Conservation (phyloP, 441 rosid species). For the Adansonia grandidieri region DNA sequence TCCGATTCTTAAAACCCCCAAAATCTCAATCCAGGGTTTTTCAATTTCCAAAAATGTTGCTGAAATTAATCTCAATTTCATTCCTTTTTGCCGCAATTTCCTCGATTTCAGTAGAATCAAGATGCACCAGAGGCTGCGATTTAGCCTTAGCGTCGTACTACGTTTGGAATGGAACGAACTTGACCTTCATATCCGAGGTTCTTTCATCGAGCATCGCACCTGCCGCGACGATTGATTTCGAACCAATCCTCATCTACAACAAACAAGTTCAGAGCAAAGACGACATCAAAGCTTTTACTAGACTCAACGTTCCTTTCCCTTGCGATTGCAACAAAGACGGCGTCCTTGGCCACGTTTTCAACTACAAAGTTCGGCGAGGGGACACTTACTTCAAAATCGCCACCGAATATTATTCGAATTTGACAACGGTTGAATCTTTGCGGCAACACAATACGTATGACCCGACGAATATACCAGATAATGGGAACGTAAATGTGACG, state of each 20-base stretch:
- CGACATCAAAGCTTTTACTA: background rate
- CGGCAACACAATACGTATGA: slow-evolving; percentile 36
- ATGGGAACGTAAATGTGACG: slow-evolving; percentile 29
- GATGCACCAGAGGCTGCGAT: too few relatives aligned
- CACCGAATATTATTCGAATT: slow-evolving; percentile 35
- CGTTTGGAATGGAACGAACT: slow-evolving; percentile 35
- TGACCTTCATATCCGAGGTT: slow-evolving; percentile 44
- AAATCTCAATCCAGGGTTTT: background rate
- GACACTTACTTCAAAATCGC: slow-evolving; percentile 48
- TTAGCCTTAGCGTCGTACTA: slow-evolving; percentile 10
- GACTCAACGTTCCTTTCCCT: slow-evolving; percentile 64
- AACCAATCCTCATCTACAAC: slow-evolving; percentile 44
- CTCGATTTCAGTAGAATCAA: background rate
- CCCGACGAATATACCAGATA: slow-evolving; percentile 41
- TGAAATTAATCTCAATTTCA: background rate
- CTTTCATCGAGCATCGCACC: slow-evolving; percentile 34
- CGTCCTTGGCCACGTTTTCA: slow-evolving; percentile 50
- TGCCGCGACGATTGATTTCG: slow-evolving; percentile 26
- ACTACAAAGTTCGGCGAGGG: slow-evolving; percentile 23
- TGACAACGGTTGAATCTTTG: slow-evolving; percentile 48
- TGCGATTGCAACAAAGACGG: slow-evolving; percentile 52
- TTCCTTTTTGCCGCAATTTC: slow-evolving; percentile 28
- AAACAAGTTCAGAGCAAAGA: slow-evolving; percentile 39
- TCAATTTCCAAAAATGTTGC: slow-evolving; percentile 10
- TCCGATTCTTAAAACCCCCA: background rate